These are phyloP conservation scores for Hypsizygus marmoreus DNA, from an alignment of 768 basidiomycete species.

Conservation along the genomic window DNA sequence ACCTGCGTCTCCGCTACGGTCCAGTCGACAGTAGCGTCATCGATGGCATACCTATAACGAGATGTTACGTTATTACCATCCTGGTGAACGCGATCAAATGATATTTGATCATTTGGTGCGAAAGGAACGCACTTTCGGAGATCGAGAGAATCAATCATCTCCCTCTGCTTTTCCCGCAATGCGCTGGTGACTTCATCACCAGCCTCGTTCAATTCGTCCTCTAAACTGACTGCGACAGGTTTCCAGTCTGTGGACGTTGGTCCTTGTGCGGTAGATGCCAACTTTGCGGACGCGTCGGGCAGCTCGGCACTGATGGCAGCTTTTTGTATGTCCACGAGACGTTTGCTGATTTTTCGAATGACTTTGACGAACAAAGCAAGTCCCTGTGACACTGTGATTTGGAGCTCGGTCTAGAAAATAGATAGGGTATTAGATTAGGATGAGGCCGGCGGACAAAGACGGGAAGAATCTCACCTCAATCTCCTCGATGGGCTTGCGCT, in stretches of 20 bases:
- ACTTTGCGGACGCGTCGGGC: conserved; percentile 38
- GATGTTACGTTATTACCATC: conserved; percentile 17
- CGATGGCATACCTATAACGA: conserved; percentile 73
- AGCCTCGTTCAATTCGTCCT: conserved; percentile 76
- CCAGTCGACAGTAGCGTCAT: conserved; percentile 74
- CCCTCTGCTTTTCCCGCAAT: conserved; percentile 75
- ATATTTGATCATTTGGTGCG: background rate
- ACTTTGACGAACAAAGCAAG: conserved; percentile 92
- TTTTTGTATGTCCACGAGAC: conserved; percentile 77
- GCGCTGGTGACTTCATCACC: conserved; percentile 72
- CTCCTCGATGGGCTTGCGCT: conserved; percentile 87
- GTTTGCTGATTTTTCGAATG: conserved; percentile 79
- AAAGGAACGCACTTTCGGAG: conserved; percentile 77
- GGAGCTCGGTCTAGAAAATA: conserved; percentile 65
- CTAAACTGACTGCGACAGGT: conserved; percentile 48
- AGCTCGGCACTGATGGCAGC: conserved; percentile 69
- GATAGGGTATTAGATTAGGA: too few relatives aligned
- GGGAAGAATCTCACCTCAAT: conserved; percentile 61
- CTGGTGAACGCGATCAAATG: conserved; percentile 9
- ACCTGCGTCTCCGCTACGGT: conserved; percentile 74
- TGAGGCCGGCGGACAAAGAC: too few relatives aligned
- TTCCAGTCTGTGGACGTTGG: conserved; percentile 35
- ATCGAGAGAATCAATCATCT: conserved; percentile 88
- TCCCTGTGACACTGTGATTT: conserved; percentile 81
- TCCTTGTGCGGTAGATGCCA: conserved; percentile 14